Base-by-base conservation (phyloP, 148 eudicot genomes). In the Rhododendron simsii region DNA sequence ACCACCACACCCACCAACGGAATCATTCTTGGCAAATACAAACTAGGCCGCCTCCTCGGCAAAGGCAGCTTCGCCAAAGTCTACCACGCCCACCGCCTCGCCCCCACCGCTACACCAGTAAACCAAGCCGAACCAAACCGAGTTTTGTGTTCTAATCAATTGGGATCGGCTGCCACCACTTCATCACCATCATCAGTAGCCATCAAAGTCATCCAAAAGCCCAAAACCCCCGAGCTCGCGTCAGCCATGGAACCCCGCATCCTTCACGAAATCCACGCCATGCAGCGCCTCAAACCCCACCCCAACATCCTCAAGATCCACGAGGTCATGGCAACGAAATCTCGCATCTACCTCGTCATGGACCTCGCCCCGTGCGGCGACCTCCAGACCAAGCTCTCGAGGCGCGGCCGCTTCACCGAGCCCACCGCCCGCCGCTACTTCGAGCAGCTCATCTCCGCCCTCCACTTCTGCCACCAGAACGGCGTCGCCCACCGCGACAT, bases 11-110 rank as follows among this genome's bases (percentile, higher is more conserved):
- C 78, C 47, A 7, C 48, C 78, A 44, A 45, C 10, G 47, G 79
- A 30, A 74, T 87, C 55, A 81, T 95, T 47, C 87, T 93, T 2
- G 91, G 89, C 4, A 89, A 89, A 16, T 95, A 90, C 84, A 86
- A 81, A 67, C 86, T 91, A 0, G 92, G 93, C 51, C 89, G 88
- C 1, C 81, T 92, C 0, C 86, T 95, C 1, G 98, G 98, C 76
- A 90, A 91, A 2, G 98, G 96, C n/a, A 93, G 91, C 85, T 95
- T 95, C 86, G 96, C 98, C 2, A 95, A 95, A 71, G 98, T 95
- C 13, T 95, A 92, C 89, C 91, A 87, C 44, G 95, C 89, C n/a
- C 90, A 89, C 0, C 67, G 81, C 2, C 18, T 92, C 0, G 55
- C 4, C 0, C 45, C 45, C 8, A 41, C 45, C 45, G 45, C 45